Conservation (phyloP, 345 rosid species). For the Boechera retrofracta region DNA sequence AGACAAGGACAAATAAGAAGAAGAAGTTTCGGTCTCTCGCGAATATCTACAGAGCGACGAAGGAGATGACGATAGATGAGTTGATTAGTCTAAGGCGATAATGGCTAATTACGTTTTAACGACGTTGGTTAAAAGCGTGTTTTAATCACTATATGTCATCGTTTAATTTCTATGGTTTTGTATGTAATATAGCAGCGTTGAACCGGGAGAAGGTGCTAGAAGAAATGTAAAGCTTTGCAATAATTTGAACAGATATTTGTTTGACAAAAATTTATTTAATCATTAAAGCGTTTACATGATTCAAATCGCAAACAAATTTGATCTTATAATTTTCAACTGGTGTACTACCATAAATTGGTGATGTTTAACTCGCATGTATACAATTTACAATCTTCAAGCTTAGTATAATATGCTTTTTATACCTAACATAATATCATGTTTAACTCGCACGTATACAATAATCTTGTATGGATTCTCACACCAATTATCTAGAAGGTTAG, state of each 20-base stretch:
- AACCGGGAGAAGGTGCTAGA: slow-evolving; percentile 20
- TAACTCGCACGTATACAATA: no score
- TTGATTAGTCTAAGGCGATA: slow-evolving; percentile 18
- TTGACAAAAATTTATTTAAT: neutral
- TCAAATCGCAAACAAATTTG: neutral
- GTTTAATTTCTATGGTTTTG: slow-evolving; percentile 3
- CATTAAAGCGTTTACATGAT: neutral
- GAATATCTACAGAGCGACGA: slow-evolving; percentile 35
- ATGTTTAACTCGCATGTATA: neutral
- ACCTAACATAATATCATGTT: neutral
- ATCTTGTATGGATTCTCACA: no score
- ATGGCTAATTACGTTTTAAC: slow-evolving; percentile 20
- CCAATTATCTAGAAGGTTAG: no score
- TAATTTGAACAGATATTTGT: neutral
- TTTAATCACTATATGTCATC: neutral
- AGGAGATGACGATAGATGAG: slow-evolving; percentile 22
- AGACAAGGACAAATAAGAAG: slow-evolving; percentile 14
- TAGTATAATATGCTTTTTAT: neutral
- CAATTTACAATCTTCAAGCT: neutral
- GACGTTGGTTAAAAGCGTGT: slow-evolving; percentile 23
- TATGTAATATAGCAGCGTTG: neutral
- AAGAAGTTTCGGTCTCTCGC: slow-evolving; percentile 39
- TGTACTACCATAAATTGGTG: neutral
- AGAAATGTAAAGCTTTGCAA: slow-evolving; percentile 6
- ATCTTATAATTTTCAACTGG: neutral